A percentile compares a stretch with the other conserved stretches of the same genome.
Evolutionary conservation across 2,329 filamentous ascomycete genomes (phyloP).

Genomic region (Arthrinium phaeospermum): DNA sequence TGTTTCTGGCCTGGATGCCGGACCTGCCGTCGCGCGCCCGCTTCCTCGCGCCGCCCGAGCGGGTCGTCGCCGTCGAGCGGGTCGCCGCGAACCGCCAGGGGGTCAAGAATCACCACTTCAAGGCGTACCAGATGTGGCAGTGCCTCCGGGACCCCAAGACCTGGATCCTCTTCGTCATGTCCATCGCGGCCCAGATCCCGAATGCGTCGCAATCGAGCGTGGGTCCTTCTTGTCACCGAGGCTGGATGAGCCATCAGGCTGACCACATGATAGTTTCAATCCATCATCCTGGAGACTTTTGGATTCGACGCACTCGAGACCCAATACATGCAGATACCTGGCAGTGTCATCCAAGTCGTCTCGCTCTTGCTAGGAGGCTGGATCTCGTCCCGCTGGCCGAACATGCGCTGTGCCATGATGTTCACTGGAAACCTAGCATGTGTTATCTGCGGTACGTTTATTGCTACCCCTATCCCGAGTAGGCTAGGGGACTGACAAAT

Average conservation of each 20-base stretch:
- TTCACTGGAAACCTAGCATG: slow-evolving; percentile 60
- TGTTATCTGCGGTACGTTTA: slow-evolving; percentile 50
- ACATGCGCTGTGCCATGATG: slow-evolving; percentile 58
- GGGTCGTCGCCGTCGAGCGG: slow-evolving; percentile 57
- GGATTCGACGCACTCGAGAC: slow-evolving; percentile 53
- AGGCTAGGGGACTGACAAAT: background rate
- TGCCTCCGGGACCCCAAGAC: slow-evolving; percentile 56
- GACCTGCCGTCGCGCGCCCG: slow-evolving; percentile 67
- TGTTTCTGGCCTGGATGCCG: slow-evolving; percentile 63
- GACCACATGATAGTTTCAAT: slow-evolving; percentile 32
- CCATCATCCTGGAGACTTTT: slow-evolving; percentile 34
- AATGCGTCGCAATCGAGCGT: slow-evolving; percentile 61
- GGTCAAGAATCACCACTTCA: slow-evolving; percentile 58
- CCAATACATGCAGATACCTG: slow-evolving; percentile 65
- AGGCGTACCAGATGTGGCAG: slow-evolving; percentile 52
- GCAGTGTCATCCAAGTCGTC: slow-evolving; percentile 61
- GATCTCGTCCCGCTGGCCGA: slow-evolving; percentile 57
- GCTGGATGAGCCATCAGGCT: background rate
- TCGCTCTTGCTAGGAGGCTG: slow-evolving; percentile 56
- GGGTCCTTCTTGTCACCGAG: background rate
- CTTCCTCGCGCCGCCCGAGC: slow-evolving; percentile 64
- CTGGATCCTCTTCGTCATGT: slow-evolving; percentile 61
- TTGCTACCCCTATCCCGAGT: too few relatives aligned
- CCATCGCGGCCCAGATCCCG: slow-evolving; percentile 58
- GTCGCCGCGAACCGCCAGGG: slow-evolving; percentile 57